Percentiles rank a stretch among this genome's conserved stretches.
Conservation (phyloP, 306 rosid genomes). For the Biancaea sappan region DNA sequence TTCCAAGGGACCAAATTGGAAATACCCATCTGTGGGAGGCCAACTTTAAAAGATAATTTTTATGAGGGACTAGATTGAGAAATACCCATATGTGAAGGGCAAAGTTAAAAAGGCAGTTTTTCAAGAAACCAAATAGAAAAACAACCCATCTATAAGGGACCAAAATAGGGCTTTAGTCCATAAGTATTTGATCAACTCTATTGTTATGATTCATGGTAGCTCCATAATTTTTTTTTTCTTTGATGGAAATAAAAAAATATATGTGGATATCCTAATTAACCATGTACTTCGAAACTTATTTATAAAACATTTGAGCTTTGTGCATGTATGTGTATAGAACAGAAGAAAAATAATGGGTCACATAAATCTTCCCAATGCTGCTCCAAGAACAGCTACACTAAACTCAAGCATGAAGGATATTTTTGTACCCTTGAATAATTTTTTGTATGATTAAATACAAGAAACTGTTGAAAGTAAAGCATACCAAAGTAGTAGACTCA, state of each 20-base stretch:
- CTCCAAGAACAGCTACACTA: slow-evolving; percentile 7
- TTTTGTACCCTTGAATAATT: not conserved
- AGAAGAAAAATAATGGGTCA: not conserved
- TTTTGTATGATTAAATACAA: slow-evolving; percentile 7
- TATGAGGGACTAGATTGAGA: too few relatives aligned
- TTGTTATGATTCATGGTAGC: not conserved
- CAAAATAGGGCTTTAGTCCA: too few relatives aligned
- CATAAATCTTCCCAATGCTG: slow-evolving; percentile 9
- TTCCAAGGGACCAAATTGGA: too few relatives aligned
- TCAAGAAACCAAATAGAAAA: too few relatives aligned
- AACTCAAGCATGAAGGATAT: slow-evolving; percentile 18
- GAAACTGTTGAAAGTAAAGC: slow-evolving; percentile 28
- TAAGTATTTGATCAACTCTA: not conserved
- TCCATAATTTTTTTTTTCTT: not conserved
- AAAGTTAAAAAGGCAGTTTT: too few relatives aligned
- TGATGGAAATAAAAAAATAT: not conserved
- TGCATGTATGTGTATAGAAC: too few relatives aligned
- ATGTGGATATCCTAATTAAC: not conserved
- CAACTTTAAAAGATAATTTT: too few relatives aligned
- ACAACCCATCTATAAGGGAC: too few relatives aligned
- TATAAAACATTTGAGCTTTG: too few relatives aligned
- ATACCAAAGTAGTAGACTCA: slow-evolving; percentile 43
- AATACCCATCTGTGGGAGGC: too few relatives aligned
- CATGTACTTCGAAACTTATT: not conserved
- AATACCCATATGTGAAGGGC: too few relatives aligned